Base-by-base conservation (phyloP, 2,329 filamentous ascomycete species). In the Exophiala aquamarina region DNA sequence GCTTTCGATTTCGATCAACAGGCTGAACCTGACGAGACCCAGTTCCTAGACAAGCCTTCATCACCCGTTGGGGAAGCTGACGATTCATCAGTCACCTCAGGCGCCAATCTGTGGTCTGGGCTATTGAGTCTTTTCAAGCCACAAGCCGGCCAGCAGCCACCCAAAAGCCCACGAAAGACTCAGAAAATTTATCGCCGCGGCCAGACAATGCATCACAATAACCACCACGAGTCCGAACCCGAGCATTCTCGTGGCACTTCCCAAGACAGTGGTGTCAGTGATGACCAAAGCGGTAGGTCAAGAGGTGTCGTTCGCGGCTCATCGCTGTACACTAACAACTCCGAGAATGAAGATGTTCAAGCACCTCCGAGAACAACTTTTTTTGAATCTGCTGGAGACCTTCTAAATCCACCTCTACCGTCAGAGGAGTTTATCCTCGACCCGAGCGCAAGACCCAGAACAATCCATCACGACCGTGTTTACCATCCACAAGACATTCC, bases 401-500 rank as follows among this genome's bases (percentile, higher is more conserved):
- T 98, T 3, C 78, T 98, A 32, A 94, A 92, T 64, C 93, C 93
- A 4, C 92, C 90, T 38, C 70, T 97, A 26, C 92, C 93, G 13
- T 79, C 87, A 0, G 75, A 81, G 3, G 84, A 90, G 35, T 98
- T 89, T 66, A 75, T 98, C 29, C 79, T 91, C 41, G 87, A 97
- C 59, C 92, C 93, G 6, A 77, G 84, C 1, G 85, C 82, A 41
- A 84, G 93, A 13, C 83, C 89, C 1, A 82, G 89, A 37, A 92
- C 92, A 1, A 98, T 98, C 50, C 97, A 97, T 68, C 93, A 98
- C 66, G 93, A 98, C 66, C 85, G 93, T 9, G 81, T 98, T 13
- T 98, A 98, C 63, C 89, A 95, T 60, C 91, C 93, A 0, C 80
- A 86, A 34, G 93, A 98, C 62, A 96, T 98, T 28, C 93, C 93